These are phyloP conservation scores for Trichophyton verrucosum DNA, from an alignment of 2,329 filamentous ascomycete species.

Conservation along the genomic window DNA sequence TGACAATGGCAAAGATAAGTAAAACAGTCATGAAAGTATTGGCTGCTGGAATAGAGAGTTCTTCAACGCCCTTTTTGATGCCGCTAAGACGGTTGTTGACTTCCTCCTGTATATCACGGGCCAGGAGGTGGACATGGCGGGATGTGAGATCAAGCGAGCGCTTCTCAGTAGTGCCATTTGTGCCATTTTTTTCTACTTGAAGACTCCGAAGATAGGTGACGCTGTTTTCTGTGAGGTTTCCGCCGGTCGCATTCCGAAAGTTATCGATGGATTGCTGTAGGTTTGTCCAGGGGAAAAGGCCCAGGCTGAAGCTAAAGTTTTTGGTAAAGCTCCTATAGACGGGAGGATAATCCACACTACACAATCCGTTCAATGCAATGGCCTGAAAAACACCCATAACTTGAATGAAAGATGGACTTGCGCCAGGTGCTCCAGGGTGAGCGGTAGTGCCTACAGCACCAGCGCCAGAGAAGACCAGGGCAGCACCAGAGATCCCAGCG, in stretches of 20 bases:
- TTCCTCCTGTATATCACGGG: constrained; percentile 17
- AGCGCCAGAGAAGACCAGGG: constrained; percentile 59
- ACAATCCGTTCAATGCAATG: constrained; percentile 92
- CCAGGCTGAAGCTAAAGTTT: constrained; percentile 88
- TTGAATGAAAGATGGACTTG: constrained; percentile 75
- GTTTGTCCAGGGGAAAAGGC: constrained; percentile 66
- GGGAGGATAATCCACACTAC: constrained; percentile 74
- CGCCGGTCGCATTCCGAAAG: constrained; percentile 69
- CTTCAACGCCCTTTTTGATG: constrained; percentile 70
- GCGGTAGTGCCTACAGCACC: constrained; percentile 54
- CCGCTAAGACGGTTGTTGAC: constrained; percentile 52
- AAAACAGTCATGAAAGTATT: constrained; percentile 96
- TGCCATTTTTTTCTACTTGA: constrained; percentile 54
- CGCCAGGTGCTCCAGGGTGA: constrained; percentile 48
- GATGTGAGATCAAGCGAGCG: constrained; percentile 40
- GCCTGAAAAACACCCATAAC: constrained; percentile 84
- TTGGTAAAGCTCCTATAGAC: constrained; percentile 82
- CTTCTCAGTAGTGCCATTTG: constrained; percentile 39
- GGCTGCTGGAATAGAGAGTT: constrained; percentile 69
- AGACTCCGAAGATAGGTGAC: constrained; percentile 62
- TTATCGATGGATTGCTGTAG: constrained; percentile 73
- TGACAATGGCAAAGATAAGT: constrained; percentile 73
- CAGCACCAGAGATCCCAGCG: constrained; percentile 72
- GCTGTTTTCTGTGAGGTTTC: constrained; percentile 71
- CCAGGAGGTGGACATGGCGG: constrained; percentile 43